Evolutionary conservation across 805 yeast genomes (phyloP), one percentile per base, ranked within the genome.

Genomic region (Wickerhamomyces pijperi): DNA sequence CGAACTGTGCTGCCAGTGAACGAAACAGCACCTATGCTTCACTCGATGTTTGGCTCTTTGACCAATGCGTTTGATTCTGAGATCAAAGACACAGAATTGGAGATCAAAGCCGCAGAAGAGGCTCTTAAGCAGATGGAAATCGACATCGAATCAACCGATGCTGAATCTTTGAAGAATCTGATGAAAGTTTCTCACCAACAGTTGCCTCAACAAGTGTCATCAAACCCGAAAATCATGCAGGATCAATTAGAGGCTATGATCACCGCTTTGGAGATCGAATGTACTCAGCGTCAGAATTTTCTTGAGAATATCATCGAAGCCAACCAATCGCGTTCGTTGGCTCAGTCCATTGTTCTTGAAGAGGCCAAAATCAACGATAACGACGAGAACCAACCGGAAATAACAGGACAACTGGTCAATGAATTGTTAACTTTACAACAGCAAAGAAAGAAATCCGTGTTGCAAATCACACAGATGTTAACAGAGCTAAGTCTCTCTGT

Each of bases 271-370:
- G 23, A 21, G 9, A 6, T 21, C 23, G 23, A 21, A 21, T 21
- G 23, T 21, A 7, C 23, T 21, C 23, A 21, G 23, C 23, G 23
- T 6, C 6, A 21, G 9, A 6, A 21, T 7, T 9, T 7, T 9
- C 23, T 75, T 36, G 59, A 61, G 13, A 63, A 61, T 40, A 51
- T 70, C n/a, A 53, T 73, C 25, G 88, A 81, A 54, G 67, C 82
- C 38, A 64, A 78, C 1, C 88, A 81, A 53, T 78, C 85, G 1
- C 58, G 75, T 47, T 69, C 68, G 44, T 51, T 76, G 43, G 84
- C 83, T 0, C 65, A 70, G 41, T 46, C 72, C 16, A 84, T 75
- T 0, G 75, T 77, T 42, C 66, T 62, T 34, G 77, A 76, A 45
- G 85, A 74, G 48, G 43, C 52, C 16, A 49, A 46, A 8, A 51